Evolutionary conservation across 768 basidiomycete genomes (phyloP).

Genomic region (Serpula lacrymans): DNA sequence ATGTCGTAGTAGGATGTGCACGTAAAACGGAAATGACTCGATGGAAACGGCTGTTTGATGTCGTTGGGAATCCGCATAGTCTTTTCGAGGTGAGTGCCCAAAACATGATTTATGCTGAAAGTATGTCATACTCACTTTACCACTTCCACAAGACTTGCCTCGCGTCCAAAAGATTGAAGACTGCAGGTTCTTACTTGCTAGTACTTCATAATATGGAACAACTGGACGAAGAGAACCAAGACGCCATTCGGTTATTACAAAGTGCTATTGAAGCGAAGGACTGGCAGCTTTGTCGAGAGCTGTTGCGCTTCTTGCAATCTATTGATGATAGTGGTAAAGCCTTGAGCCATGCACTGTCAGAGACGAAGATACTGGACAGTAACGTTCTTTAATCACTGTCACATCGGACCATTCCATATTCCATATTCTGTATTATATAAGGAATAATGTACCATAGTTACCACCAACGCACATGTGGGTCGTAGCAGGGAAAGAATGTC

Average conservation of each 20-base stretch:
- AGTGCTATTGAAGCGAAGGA: constrained; percentile 75
- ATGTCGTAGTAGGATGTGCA: constrained; percentile 94
- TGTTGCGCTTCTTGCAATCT: constrained; percentile 88
- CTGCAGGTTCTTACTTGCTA: constrained; percentile 89
- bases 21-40: constrained; percentile 92
- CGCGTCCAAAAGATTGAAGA: constrained; percentile 67
- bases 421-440: no score
- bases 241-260: constrained; percentile 77
- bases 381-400: no score
- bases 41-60: constrained; percentile 85
- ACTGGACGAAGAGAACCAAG: constrained; percentile 69
- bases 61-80: constrained; percentile 86
- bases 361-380: constrained; percentile 47
- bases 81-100: constrained; percentile 79
- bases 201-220: constrained; percentile 94
- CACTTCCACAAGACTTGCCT: constrained; percentile 80
- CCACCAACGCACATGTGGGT: no score
- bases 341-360: constrained; percentile 56
- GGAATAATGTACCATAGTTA: no score
- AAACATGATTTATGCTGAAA: background rate
- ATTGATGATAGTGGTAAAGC: constrained; percentile 84
- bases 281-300: constrained; percentile 88
- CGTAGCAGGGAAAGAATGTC: no score
- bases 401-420: no score
- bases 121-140: no score